Percentiles rank a stretch among this genome's conserved stretches.
These are phyloP conservation scores for Fusarium secorum DNA, from an alignment of 2,329 filamentous ascomycete species.

Conservation along the genomic window DNA sequence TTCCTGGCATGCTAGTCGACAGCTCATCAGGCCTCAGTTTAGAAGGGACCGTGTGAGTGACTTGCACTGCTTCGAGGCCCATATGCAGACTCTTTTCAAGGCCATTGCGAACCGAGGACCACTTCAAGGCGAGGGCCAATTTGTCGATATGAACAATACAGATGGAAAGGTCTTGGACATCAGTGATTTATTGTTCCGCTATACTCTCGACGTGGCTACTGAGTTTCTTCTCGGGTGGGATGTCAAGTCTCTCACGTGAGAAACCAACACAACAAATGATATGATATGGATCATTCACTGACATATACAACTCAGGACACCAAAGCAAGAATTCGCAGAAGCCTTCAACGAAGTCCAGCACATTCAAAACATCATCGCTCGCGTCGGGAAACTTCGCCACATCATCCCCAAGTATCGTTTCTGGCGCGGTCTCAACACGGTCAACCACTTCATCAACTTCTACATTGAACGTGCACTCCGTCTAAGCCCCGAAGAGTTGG, in stretches of 20 bases:
- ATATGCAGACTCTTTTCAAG: conserved; percentile 76
- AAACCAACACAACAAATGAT: neutral
- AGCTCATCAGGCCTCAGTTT: conserved; percentile 86
- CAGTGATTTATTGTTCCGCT: conserved; percentile 81
- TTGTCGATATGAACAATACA: conserved; percentile 69
- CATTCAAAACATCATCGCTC: conserved; percentile 72
- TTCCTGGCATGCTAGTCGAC: conserved; percentile 81
- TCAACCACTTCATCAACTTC: conserved; percentile 78
- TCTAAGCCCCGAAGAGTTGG: conserved; percentile 75
- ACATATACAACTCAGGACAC: conserved; percentile 52
- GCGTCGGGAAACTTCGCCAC: conserved; percentile 68
- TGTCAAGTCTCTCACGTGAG: conserved; percentile 67
- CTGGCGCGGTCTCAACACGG: conserved; percentile 67
- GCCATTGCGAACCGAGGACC: conserved; percentile 68
- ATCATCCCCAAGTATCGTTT: conserved; percentile 72
- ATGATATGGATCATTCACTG: neutral
- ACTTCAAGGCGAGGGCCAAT: conserved; percentile 66
- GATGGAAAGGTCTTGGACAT: conserved; percentile 72
- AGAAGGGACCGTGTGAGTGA: conserved; percentile 85
- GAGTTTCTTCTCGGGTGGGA: conserved; percentile 85
- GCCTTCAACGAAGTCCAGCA: conserved; percentile 83
- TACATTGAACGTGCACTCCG: conserved; percentile 79
- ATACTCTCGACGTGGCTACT: conserved; percentile 84
- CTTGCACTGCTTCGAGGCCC: conserved; percentile 80
- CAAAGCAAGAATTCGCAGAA: conserved; percentile 74